phyloP scores from a whole-genome alignment of 1,139 yeast species.

The Saccharomyces hybrid region DNA sequence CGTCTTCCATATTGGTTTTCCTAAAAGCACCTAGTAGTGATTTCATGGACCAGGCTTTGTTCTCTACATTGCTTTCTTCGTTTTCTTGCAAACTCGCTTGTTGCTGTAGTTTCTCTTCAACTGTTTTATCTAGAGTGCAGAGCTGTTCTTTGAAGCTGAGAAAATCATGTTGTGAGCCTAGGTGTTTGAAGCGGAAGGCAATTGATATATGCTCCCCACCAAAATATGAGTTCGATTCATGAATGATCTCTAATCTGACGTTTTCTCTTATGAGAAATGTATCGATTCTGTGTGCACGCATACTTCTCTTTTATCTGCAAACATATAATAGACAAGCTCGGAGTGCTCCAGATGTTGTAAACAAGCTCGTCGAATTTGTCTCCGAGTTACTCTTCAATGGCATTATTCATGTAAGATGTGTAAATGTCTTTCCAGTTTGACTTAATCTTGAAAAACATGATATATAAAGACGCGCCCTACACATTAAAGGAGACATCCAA shows the following conservation, averaged over 20 bases:
- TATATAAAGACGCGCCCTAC: background rate
- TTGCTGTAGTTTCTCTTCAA: constrained; percentile 8
- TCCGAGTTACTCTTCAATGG: background rate
- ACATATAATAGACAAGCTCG: background rate
- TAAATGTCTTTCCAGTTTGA: background rate
- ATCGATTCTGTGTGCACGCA: constrained; percentile 29
- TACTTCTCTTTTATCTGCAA: background rate
- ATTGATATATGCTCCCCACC: constrained; percentile 36
- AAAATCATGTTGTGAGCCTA: constrained; percentile 27
- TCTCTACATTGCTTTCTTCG: constrained; percentile 1
- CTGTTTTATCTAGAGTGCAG: constrained; percentile 12
- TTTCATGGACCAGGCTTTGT: constrained; percentile 12
- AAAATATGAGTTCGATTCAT: constrained; percentile 34
- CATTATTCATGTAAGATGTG: background rate
- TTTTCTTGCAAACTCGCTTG: background rate
- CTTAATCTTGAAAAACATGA: background rate
- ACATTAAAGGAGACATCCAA: background rate
- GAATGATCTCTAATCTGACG: constrained; percentile 34
- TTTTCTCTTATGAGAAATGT: constrained; percentile 26
- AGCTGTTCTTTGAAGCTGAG: constrained; percentile 11
- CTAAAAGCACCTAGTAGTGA: constrained; percentile 7
- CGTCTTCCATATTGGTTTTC: background rate
- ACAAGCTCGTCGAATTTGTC: background rate
- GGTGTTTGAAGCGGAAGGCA: constrained; percentile 34
- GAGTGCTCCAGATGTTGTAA: background rate